Base-by-base conservation (phyloP, 805 yeast genomes). In the Clavispora asparagi region DNA sequence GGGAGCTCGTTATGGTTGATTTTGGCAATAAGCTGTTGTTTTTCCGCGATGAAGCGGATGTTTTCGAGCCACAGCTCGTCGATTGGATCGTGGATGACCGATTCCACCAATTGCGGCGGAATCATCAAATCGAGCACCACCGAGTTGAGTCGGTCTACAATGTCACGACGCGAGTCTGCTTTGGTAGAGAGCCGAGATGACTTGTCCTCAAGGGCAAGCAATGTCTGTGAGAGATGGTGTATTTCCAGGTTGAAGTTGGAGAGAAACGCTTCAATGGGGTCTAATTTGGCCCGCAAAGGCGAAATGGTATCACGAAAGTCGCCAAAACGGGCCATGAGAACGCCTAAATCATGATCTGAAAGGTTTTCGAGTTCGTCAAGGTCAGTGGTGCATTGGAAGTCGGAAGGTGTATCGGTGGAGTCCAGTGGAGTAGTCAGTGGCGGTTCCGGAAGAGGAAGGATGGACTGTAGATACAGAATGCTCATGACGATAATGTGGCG, bases 101-200 rank as follows among this genome's bases (percentile, higher is more conserved):
- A 77, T 46, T 69, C 66, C 7, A 87, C 78, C 2, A 86, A 71
- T 1, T 77, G 77, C 0, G 96, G 94, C 0, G 97, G 87, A 7
- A 91, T 78, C 48, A 86, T 70, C 31, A 87, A 68, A 52, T 87
- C 91, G 33, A 85, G 76, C 0, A 90, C 82, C n/a, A 87, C 67
- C 0, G 96, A 95, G 16, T 85, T 80, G 46, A 90, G 74, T 43
- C 71, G 71, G 23, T 68, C 73, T 6, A 64, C 63, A 12, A 64
- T 41, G 3, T 52, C 42, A 1, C 61, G 57, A 46, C 68, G 72
- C 30, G 49, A 35, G 13, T 57, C 54, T 13, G 68, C 54, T 36
- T 63, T 63, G 13, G 53, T 44, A 3, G 71, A 55, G 25, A 71
- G 50, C 26, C 58, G 60, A 13, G 52, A 51, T n/a, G 73, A 66